Base-by-base conservation (phyloP, 192 early-diverging fungal genomes). In the Entomortierella chlamydospora region DNA sequence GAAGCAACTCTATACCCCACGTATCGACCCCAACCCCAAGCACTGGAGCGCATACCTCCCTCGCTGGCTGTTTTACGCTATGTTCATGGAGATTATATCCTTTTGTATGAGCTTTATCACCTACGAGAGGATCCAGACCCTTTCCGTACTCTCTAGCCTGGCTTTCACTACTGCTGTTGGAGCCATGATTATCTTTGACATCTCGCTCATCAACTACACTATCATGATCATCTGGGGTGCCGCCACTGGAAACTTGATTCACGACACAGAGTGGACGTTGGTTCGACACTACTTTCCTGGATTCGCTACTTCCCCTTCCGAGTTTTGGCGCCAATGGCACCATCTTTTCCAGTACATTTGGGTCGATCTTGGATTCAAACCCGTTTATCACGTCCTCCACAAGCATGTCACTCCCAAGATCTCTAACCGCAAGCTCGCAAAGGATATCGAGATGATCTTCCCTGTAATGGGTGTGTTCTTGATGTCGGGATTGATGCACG, bases 401-500 rank as follows among this genome's bases (percentile, higher is more conserved):
- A 79, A 79, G 61, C n/a, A 79, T 47, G 42, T 79, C 17, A 61
- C 68, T 12, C 37, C 37, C 17, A 57, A 34, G 30, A 8, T 51
- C 15, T 31, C 22, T 23, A 65, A 70, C 47, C 33, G 54, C 1
- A 42, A 60, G 42, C 3, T 70, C 34, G 56, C 56, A 8, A 25
- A 53, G n/a, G 50, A 34, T 2, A 25, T 60, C 15, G 76, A 79
- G 49, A 13, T 47, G 52, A 57, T 61, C n/a, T 17, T 79, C 15
- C 76, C 76, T 8, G 65, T 79, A 28, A 65, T 79, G 68, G 76
- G 68, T 15, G 76, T 79, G 33, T 79, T 79, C 26, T 50, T 79
- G 57, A 79, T 79, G 76, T 79, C 76, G 10, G 76, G 76, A 11
- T 45, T 79, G 68, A 61, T 66, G 76, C 76, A 79, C 57, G 76